A percentile compares a stretch with the other conserved stretches of the same genome.
These are phyloP conservation scores for Penicillium nordicum DNA, from an alignment of 2,329 filamentous ascomycete species.

Conservation along the genomic window DNA sequence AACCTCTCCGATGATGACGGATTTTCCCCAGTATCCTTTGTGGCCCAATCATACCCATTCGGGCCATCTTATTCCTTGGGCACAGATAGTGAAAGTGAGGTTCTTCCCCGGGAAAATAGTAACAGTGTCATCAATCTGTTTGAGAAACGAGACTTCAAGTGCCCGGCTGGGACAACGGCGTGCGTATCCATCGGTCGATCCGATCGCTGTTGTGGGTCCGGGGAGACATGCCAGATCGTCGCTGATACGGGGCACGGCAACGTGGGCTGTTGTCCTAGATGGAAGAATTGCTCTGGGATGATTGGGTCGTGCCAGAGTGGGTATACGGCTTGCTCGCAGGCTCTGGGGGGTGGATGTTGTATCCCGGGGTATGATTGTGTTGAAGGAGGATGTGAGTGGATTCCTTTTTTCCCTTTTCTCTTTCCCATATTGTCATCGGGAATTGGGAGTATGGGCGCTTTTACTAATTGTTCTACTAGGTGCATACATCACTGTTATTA, in stretches of 20 bases:
- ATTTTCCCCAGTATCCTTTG: constrained; percentile 5
- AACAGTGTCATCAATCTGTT: neutral
- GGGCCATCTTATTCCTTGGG: constrained; percentile 1
- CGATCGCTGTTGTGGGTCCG: constrained; percentile 56
- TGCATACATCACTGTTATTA: constrained; percentile 35
- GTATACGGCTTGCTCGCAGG: constrained; percentile 55
- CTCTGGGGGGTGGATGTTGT: constrained; percentile 59
- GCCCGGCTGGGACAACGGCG: constrained; percentile 53
- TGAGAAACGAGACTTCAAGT: constrained; percentile 50
- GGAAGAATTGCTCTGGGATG: constrained; percentile 50
- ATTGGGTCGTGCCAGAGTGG: constrained; percentile 52
- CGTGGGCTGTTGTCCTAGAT: constrained; percentile 59
- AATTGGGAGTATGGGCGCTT: neutral
- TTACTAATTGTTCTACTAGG: constrained; percentile 19
- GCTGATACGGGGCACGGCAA: constrained; percentile 52
- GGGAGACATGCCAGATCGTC: constrained; percentile 54
- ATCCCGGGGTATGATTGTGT: constrained; percentile 58
- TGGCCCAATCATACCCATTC: constrained; percentile 13
- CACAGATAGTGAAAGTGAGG: no score
- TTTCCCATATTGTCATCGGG: neutral
- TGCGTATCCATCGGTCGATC: constrained; percentile 56
- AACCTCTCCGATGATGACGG: neutral
- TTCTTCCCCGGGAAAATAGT: no score
- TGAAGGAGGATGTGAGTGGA: constrained; percentile 52
- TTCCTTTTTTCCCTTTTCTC: neutral